These are phyloP conservation scores for Xylaria grammica DNA, from an alignment of 495 filamentous ascomycete species.

Conservation along the genomic window DNA sequence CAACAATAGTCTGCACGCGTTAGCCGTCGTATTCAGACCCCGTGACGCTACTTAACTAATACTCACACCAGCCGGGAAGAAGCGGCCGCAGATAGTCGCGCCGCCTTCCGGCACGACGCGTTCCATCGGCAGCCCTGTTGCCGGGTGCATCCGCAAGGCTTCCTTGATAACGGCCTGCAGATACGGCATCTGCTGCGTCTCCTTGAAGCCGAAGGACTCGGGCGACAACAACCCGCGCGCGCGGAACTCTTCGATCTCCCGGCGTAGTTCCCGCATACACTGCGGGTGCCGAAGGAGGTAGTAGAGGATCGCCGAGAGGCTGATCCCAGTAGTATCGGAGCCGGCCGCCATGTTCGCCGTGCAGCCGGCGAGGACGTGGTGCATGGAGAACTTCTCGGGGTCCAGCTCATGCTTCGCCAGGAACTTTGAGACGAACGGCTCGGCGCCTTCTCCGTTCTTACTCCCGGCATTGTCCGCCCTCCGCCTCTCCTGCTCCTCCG, in stretches of 20 bases:
- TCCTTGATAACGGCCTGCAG: conserved; percentile 72
- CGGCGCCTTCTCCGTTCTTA: conserved; percentile 15
- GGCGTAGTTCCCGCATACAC: conserved; percentile 43
- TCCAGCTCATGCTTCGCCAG: conserved; percentile 49
- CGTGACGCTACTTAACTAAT: too few relatives aligned
- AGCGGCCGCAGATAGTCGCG: conserved; percentile 52
- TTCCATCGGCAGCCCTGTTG: conserved; percentile 59
- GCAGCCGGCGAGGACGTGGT: conserved; percentile 54
- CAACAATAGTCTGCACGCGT: conserved; percentile 53
- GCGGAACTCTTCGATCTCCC: conserved; percentile 41
- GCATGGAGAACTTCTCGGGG: conserved; percentile 54
- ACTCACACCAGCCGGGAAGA: conserved; percentile 57
- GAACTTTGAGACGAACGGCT: conserved; percentile 51
- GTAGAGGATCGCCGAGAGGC: conserved; percentile 57
- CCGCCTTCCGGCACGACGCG: conserved; percentile 63
- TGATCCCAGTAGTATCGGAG: conserved; percentile 61
- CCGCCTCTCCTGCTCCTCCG: conserved; percentile 29
- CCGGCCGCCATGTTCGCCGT: conserved; percentile 59
- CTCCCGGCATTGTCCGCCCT: conserved; percentile 15
- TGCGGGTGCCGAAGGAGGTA: conserved; percentile 48
- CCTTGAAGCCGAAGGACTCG: conserved; percentile 47
- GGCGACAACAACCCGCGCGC: conserved; percentile 1
- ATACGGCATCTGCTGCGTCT: conserved; percentile 61
- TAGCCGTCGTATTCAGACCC: conserved; percentile 44
- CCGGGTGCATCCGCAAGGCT: conserved; percentile 63